phyloP scores from a whole-genome alignment of 495 filamentous ascomycete genomes.

The Aspergillus steynii region DNA sequence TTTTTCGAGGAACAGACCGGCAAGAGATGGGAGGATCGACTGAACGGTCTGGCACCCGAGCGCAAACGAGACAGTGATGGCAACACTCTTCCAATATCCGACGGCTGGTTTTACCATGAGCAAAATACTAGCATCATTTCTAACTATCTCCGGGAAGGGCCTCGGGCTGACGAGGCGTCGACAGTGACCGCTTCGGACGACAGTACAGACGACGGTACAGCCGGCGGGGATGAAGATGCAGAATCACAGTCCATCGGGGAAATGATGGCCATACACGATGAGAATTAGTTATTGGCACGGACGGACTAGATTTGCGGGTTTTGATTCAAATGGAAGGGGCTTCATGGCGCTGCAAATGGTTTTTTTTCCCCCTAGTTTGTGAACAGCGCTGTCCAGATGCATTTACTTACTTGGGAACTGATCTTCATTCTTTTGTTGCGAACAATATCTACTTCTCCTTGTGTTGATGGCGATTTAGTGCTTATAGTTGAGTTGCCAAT shows the following conservation, averaged over 20 bases:
- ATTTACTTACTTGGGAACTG: neutral
- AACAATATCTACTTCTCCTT: neutral
- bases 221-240: neutral
- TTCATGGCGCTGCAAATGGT: neutral
- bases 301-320: neutral
- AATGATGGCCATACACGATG: neutral
- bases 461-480: neutral
- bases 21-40: constrained; percentile 54
- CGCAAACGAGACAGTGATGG: constrained; percentile 27
- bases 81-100: constrained; percentile 24
- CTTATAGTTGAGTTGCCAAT: neutral
- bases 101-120: constrained; percentile 39
- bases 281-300: too few species aligned
- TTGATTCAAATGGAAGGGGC: neutral
- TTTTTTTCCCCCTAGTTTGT: too few species aligned
- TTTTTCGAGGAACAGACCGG: constrained; percentile 60
- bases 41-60: constrained; percentile 13
- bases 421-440: neutral
- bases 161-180: neutral
- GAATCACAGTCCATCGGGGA: neutral
- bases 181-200: neutral
- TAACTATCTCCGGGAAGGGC: constrained; percentile 19
- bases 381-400: neutral
- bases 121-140: constrained; percentile 20
- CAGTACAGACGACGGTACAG: too few species aligned